A percentile compares a stretch with the other conserved stretches of the same genome.
phyloP scores from a whole-genome alignment of 108 stramenopile species.

The Aurantiochytrium sp. region DNA sequence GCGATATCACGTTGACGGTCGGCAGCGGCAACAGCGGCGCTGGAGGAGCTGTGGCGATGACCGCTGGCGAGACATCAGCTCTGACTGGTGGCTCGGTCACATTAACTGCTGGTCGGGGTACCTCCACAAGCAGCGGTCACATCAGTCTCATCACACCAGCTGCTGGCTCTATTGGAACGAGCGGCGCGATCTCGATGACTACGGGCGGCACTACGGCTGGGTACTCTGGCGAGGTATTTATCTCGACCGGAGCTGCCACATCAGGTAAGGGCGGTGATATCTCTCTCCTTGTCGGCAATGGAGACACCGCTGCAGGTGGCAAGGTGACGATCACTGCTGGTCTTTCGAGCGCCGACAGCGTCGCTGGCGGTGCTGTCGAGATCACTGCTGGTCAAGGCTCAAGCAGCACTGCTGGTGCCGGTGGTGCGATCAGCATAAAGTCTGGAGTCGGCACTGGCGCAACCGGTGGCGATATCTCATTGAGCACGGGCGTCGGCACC shows the following conservation, averaged over 20 bases:
- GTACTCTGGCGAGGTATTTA: not conserved
- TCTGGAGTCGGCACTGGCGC: constrained; percentile 15
- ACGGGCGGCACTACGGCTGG: not conserved
- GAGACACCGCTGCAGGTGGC: not conserved
- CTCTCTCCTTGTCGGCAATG: not conserved
- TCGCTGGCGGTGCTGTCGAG: not conserved
- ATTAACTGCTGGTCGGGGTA: constrained; percentile 20
- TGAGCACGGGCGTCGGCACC: not conserved
- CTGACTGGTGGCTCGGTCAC: constrained; percentile 21
- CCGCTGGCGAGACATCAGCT: constrained; percentile 17
- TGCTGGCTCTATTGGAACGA: not conserved
- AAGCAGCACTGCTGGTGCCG: not conserved
- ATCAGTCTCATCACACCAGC: too few species aligned
- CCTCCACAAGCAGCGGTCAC: constrained; percentile 19
- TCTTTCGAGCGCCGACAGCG: too few species aligned
- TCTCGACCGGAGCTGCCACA: not conserved
- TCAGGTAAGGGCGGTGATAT: not conserved
- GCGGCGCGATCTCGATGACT: not conserved
- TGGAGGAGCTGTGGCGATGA: too few species aligned
- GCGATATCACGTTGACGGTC: not conserved
- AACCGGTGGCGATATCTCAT: not conserved
- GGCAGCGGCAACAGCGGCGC: not conserved
- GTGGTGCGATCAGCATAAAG: not conserved
- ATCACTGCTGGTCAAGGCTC: constrained; percentile 20
- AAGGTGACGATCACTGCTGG: not conserved